Conservation (phyloP, 2,329 filamentous ascomycete species). For the Colletotrichum spaethianum region DNA sequence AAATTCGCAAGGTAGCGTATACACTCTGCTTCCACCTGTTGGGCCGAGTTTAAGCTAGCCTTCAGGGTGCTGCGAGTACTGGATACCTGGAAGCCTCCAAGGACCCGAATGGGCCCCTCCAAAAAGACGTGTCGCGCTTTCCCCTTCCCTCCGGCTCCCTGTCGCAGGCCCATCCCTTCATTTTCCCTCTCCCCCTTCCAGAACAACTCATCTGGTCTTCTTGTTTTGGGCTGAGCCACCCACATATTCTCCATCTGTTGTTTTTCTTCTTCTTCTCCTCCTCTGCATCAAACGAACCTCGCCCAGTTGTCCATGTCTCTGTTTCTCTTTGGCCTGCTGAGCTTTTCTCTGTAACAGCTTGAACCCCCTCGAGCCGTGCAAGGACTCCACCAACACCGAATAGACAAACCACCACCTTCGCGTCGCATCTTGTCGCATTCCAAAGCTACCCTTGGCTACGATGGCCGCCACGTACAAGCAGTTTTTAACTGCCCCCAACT, state of each 20-base stretch:
- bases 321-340: slow-evolving; percentile 29
- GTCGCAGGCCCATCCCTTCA: slow-evolving; percentile 41
- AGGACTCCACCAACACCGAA: slow-evolving; percentile 19
- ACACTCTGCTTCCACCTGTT: background rate
- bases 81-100: background rate
- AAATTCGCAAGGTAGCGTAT: slow-evolving; percentile 8
- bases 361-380: slow-evolving; percentile 29
- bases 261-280: slow-evolving; percentile 32
- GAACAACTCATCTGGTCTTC: slow-evolving; percentile 35
- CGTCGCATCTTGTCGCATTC: slow-evolving; percentile 35
- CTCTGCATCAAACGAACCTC: slow-evolving; percentile 15
- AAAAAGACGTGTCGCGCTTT: slow-evolving; percentile 37
- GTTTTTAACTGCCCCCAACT: slow-evolving; percentile 78
- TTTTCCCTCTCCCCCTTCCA: slow-evolving; percentile 42
- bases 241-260: slow-evolving; percentile 38
- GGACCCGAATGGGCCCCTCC: slow-evolving; percentile 13
- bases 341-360: slow-evolving; percentile 32
- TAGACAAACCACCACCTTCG: slow-evolving; percentile 23
- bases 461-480: slow-evolving; percentile 74
- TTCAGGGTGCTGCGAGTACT: background rate
- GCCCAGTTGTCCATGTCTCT: slow-evolving; percentile 20
- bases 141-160: slow-evolving; percentile 36
- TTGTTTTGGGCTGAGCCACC: slow-evolving; percentile 41
- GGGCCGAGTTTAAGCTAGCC: no score
- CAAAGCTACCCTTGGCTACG: slow-evolving; percentile 21